Conservation (phyloP, 2,329 filamentous ascomycete species). For the Xylaria sp. region DNA sequence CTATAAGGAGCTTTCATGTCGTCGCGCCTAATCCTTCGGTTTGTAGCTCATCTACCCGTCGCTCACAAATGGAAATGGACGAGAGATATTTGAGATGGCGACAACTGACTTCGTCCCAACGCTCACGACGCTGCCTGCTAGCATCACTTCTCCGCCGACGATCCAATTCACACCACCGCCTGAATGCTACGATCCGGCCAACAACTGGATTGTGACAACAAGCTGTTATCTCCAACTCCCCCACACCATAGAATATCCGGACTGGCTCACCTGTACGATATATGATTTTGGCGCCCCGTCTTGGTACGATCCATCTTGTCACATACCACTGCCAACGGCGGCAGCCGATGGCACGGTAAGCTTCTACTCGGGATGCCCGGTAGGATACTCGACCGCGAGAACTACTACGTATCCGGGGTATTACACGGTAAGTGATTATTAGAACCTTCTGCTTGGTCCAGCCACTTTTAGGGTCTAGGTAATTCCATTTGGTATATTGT, state of each 20-base stretch:
- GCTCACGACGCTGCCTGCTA: slow-evolving; percentile 15
- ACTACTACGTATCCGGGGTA: slow-evolving; percentile 10
- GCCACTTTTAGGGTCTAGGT: not conserved
- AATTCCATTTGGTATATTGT: not conserved
- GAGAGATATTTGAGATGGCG: slow-evolving; percentile 13
- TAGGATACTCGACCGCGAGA: slow-evolving; percentile 4
- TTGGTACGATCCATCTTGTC: slow-evolving; percentile 16
- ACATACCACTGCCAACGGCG: slow-evolving; percentile 10
- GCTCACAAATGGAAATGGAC: not conserved
- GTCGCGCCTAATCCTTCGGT: not conserved
- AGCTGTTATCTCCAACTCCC: slow-evolving; percentile 30
- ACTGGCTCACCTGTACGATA: slow-evolving; percentile 33
- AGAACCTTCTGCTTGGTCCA: not conserved
- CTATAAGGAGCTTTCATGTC: not conserved
- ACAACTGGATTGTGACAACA: slow-evolving; percentile 36
- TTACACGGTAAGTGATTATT: slow-evolving; percentile 1
- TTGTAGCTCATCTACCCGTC: not conserved
- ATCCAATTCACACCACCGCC: slow-evolving; percentile 32
- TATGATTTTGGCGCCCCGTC: slow-evolving; percentile 25
- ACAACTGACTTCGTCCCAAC: slow-evolving; percentile 17
- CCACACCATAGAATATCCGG: slow-evolving; percentile 1
- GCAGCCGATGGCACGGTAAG: slow-evolving; percentile 23
- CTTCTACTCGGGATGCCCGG: slow-evolving; percentile 35
- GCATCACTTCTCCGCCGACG: slow-evolving; percentile 34
- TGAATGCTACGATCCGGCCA: slow-evolving; percentile 33